Conservation (phyloP, 129 eudicot species). For the Glebionis coronaria region DNA sequence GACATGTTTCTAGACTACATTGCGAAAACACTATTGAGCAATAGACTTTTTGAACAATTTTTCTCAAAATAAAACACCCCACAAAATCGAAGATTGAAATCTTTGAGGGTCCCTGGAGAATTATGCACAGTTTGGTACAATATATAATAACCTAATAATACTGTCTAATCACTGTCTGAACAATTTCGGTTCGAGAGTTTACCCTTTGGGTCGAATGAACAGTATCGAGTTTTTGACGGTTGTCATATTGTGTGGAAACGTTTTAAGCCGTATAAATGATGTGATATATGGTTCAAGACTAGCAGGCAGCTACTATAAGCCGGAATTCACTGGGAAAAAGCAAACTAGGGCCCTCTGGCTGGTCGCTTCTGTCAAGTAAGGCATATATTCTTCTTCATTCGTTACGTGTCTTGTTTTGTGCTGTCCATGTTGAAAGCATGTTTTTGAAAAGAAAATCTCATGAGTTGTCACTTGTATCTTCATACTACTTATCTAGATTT, state of each 20-base stretch:
- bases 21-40: too few relatives aligned
- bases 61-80: too few relatives aligned
- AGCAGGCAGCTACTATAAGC: constrained; percentile 5
- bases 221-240: not conserved
- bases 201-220: too few relatives aligned
- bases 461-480: not conserved
- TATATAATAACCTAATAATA: too few relatives aligned
- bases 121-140: too few relatives aligned
- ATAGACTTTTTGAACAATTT: too few relatives aligned
- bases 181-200: too few relatives aligned
- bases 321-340: constrained; percentile 19
- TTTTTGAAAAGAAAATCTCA: not conserved
- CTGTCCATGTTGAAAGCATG: constrained; percentile 3
- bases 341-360: constrained; percentile 23
- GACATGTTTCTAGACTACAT: too few relatives aligned
- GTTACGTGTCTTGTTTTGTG: constrained; percentile 23
- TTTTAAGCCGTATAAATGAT: not conserved
- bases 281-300: not conserved
- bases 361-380: constrained; percentile 50
- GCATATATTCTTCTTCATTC: constrained; percentile 54
- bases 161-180: not conserved
- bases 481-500: too few relatives aligned
- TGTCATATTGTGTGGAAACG: not conserved
- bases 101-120: too few relatives aligned
- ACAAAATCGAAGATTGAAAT: too few relatives aligned